Conservation (phyloP, 805 yeast species). For the Pichia gijzeniarum region DNA sequence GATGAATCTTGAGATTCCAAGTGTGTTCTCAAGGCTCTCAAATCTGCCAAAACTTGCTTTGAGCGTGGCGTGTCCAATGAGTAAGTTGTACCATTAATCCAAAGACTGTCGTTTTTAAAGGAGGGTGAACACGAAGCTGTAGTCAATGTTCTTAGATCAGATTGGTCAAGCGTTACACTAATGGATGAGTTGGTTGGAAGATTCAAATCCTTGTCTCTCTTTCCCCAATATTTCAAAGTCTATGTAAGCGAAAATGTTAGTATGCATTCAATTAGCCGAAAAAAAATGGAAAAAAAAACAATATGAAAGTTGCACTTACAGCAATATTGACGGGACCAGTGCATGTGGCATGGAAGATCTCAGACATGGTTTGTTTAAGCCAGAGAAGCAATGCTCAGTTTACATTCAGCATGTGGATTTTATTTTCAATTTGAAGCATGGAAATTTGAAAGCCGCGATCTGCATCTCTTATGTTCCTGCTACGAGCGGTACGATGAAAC, state of each 20-base stretch:
- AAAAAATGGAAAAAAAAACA: background rate
- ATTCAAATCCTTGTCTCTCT: conserved; percentile 81
- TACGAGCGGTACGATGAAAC: conserved; percentile 6
- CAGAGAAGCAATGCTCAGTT: no score
- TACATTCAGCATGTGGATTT: no score
- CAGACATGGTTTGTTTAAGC: conserved; percentile 15
- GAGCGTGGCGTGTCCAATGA: conserved; percentile 58
- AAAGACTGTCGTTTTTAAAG: conserved; percentile 60
- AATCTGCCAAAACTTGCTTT: conserved; percentile 67
- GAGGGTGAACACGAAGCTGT: conserved; percentile 66
- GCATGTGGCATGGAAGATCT: conserved; percentile 62
- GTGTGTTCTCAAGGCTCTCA: conserved; percentile 58
- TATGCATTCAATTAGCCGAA: background rate
- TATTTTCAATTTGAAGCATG: no score
- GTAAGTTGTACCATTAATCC: conserved; percentile 83
- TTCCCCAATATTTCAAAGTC: conserved; percentile 98
- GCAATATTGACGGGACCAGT: conserved; percentile 99
- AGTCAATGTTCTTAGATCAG: conserved; percentile 85
- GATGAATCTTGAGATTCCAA: conserved; percentile 50
- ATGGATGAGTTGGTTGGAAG: conserved; percentile 95
- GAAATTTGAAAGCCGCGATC: no score
- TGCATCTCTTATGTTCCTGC: no score
- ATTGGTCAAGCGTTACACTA: conserved; percentile 88
- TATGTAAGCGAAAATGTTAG: background rate
- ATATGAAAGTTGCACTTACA: background rate